phyloP scores from a whole-genome alignment of 805 yeast species.

The Saturnispora silvae region DNA sequence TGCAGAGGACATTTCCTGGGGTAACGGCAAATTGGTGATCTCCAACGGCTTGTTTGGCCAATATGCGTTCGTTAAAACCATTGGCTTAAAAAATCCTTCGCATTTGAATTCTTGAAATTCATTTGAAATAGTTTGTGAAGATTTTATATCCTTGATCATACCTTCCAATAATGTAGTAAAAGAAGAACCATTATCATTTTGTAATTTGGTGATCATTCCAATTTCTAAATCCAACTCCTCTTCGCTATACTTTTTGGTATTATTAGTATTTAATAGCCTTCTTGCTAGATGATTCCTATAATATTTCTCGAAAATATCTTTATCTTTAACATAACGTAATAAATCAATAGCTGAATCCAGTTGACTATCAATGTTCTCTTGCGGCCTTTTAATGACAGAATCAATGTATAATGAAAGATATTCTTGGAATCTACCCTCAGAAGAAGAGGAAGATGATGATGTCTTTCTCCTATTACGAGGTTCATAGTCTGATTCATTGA shows the following conservation, averaged over 20 bases:
- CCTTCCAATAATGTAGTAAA: conserved; percentile 74
- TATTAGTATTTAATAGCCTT: conserved; percentile 45
- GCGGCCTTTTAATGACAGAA: conserved; percentile 39
- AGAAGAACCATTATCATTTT: conserved; percentile 69
- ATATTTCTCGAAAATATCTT: conserved; percentile 75
- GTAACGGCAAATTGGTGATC: conserved; percentile 27
- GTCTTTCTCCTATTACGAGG: background rate
- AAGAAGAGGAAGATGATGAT: background rate
- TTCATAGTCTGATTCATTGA: conserved; percentile 33
- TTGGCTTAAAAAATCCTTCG: conserved; percentile 2
- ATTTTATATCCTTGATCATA: conserved; percentile 72
- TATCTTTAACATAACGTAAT: conserved; percentile 63
- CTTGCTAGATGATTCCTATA: conserved; percentile 83
- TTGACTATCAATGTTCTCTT: conserved; percentile 10
- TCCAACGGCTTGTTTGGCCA: conserved; percentile 50
- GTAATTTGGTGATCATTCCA: conserved; percentile 51
- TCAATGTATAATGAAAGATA: conserved; percentile 49
- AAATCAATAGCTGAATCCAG: conserved; percentile 35
- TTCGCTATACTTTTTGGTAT: background rate
- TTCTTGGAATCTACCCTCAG: conserved; percentile 35
- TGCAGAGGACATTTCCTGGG: conserved; percentile 33
- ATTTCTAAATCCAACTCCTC: conserved; percentile 48
- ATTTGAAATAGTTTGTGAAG: conserved; percentile 38
- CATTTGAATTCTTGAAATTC: conserved; percentile 26
- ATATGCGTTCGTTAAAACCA: conserved; percentile 48